These are phyloP conservation scores for Suaeda aralocaspica DNA, from an alignment of 148 eudicot species.

Conservation along the genomic window DNA sequence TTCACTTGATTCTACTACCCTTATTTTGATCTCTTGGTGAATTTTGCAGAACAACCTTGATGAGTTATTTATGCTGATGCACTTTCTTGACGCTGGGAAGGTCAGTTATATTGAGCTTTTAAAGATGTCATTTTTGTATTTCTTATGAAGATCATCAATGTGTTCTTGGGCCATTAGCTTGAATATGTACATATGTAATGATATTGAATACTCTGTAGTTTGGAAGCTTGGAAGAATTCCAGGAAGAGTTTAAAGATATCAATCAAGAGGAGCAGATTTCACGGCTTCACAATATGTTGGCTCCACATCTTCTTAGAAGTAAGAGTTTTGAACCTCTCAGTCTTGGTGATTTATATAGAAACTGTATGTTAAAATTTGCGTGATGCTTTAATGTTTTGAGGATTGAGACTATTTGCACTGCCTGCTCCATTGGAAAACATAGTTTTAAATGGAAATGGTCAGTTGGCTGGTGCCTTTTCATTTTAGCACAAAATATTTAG, in stretches of 20 bases:
- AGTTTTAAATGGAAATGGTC: no score
- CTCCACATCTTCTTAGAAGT: conserved; percentile 97
- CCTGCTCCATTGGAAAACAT: not conserved
- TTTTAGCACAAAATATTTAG: no score
- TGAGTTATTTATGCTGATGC: conserved; percentile 99
- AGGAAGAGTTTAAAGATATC: conserved; percentile 96
- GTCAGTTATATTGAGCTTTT: conserved; percentile 38
- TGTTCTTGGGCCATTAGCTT: not conserved
- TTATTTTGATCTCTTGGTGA: conserved; percentile 14
- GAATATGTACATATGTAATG: conserved; percentile 4
- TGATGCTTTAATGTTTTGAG: not conserved
- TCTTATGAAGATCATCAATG: conserved; percentile 1
- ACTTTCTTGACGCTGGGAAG: conserved; percentile 99
- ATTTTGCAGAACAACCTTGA: conserved; percentile 90
- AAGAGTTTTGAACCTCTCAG: conserved; percentile 25
- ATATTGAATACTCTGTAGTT: conserved; percentile 45
- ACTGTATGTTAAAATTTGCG: not conserved
- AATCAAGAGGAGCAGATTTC: conserved; percentile 97
- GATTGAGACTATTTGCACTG: conserved; percentile 7
- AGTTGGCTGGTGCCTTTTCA: no score
- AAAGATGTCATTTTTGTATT: conserved; percentile 6
- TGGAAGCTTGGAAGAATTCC: conserved; percentile 92
- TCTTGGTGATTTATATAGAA: not conserved
- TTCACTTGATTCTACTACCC: not conserved
- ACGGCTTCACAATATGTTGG: conserved; percentile 95